These are phyloP conservation scores for Geum urbanum DNA, from an alignment of 306 rosid species.

Conservation along the genomic window DNA sequence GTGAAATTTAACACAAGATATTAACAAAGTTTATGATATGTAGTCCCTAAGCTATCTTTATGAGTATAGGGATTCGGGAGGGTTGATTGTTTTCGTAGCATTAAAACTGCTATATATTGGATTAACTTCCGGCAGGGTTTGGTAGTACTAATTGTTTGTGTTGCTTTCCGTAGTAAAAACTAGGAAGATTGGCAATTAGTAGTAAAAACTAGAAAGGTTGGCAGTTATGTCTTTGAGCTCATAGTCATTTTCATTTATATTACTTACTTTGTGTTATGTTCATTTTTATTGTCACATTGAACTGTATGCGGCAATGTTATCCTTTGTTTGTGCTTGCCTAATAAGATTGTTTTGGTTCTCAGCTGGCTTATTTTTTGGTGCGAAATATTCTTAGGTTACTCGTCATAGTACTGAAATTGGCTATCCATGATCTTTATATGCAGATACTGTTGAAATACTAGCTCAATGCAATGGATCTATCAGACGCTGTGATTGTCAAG, in stretches of 20 bases:
- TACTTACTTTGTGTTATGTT: neutral
- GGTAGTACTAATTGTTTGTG: no score
- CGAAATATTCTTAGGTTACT: neutral
- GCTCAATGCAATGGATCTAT: constrained; percentile 75
- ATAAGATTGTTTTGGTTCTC: neutral
- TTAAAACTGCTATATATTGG: neutral
- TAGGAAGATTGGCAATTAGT: neutral
- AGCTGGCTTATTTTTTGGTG: neutral
- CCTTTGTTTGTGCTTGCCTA: constrained; percentile 3
- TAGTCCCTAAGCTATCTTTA: neutral
- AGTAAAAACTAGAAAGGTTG: neutral
- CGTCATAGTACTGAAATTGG: neutral
- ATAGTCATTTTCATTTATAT: neutral
- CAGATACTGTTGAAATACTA: constrained; percentile 36
- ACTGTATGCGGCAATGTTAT: neutral
- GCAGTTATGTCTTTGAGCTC: neutral
- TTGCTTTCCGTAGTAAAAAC: neutral
- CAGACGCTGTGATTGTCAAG: constrained; percentile 82
- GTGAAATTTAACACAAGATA: neutral
- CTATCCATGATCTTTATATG: constrained; percentile 11
- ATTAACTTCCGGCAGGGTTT: neutral
- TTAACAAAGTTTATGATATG: neutral
- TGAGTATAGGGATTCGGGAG: neutral
- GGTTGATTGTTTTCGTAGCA: neutral
- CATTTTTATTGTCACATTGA: neutral